These are phyloP conservation scores for Gynandropsis gynandra DNA, from an alignment of 345 rosid genomes.

Conservation along the genomic window DNA sequence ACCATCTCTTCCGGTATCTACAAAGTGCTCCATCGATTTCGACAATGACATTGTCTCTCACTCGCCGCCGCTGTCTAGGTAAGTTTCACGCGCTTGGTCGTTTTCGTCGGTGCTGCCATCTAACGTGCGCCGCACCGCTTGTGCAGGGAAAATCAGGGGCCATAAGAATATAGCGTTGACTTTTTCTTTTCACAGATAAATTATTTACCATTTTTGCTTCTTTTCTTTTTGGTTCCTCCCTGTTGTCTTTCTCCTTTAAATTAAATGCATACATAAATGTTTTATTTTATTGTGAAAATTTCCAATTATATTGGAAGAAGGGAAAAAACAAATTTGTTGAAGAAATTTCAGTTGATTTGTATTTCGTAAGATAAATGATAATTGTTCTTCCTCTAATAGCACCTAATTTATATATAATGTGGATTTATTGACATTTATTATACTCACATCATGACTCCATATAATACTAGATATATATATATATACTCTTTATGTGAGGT, in stretches of 20 bases:
- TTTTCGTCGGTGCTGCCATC: neutral
- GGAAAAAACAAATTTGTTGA: too few species aligned
- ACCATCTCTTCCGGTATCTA: slow-evolving; percentile 37
- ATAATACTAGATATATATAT: too few species aligned
- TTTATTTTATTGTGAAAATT: neutral
- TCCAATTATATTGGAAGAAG: neutral
- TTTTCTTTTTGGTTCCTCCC: neutral
- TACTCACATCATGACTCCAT: too few species aligned
- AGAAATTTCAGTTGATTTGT: too few species aligned
- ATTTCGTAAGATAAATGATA: too few species aligned
- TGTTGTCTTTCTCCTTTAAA: neutral
- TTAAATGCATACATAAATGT: neutral
- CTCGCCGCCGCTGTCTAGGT: slow-evolving; percentile 17
- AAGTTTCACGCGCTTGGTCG: slow-evolving; percentile 11
- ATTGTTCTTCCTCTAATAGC: too few species aligned
- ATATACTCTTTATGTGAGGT: too few species aligned
- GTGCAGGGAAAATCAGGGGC: neutral
- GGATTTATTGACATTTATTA: too few species aligned
- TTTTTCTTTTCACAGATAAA: slow-evolving; percentile 1
- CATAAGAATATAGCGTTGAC: neutral
- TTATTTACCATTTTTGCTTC: neutral
- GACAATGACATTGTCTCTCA: slow-evolving; percentile 17
- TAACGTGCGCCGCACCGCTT: slow-evolving; percentile 22
- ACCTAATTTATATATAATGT: too few species aligned
- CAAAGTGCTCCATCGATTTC: slow-evolving; percentile 36